These are phyloP conservation scores for Naganishia vaughanmartiniae DNA, from an alignment of 768 basidiomycete species.

Conservation along the genomic window DNA sequence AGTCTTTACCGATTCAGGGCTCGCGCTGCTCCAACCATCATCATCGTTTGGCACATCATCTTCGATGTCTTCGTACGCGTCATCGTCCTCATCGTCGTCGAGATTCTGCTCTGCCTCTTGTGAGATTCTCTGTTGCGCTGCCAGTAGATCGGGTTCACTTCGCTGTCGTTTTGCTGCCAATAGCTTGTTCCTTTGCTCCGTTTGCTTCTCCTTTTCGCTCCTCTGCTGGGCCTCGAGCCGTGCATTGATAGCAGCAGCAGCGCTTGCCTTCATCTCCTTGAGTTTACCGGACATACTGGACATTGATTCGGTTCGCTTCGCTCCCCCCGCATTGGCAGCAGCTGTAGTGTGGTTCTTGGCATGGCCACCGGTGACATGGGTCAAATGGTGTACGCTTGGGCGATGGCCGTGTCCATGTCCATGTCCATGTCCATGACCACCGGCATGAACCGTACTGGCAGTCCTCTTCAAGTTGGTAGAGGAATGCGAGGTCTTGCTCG, in stretches of 20 bases:
- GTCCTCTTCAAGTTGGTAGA: slow-evolving; percentile 12
- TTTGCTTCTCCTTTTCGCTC: slow-evolving; percentile 37
- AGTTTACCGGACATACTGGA: slow-evolving; percentile 48
- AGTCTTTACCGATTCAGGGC: slow-evolving; percentile 25
- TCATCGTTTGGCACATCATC: slow-evolving; percentile 31
- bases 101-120: slow-evolving; percentile 7
- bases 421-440: not conserved
- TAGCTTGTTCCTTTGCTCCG: slow-evolving; percentile 36
- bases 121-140: slow-evolving; percentile 22
- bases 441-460: slow-evolving; percentile 15
- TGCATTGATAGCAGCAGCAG: slow-evolving; percentile 40
- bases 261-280: slow-evolving; percentile 44
- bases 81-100: slow-evolving; percentile 39
- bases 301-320: slow-evolving; percentile 40
- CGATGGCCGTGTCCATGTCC: not conserved
- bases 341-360: slow-evolving; percentile 7
- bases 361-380: slow-evolving; percentile 9
- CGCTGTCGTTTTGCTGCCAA: slow-evolving; percentile 32
- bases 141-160: slow-evolving; percentile 30
- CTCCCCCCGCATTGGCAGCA: slow-evolving; percentile 11
- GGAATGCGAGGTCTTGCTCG: slow-evolving; percentile 34
- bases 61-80: slow-evolving; percentile 46
- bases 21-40: slow-evolving; percentile 35
- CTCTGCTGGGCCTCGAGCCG: slow-evolving; percentile 33
- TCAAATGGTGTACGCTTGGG: not conserved